Evolutionary conservation across 2,329 filamentous ascomycete genomes (phyloP).

Genomic region (Aspergillus aculeatus): DNA sequence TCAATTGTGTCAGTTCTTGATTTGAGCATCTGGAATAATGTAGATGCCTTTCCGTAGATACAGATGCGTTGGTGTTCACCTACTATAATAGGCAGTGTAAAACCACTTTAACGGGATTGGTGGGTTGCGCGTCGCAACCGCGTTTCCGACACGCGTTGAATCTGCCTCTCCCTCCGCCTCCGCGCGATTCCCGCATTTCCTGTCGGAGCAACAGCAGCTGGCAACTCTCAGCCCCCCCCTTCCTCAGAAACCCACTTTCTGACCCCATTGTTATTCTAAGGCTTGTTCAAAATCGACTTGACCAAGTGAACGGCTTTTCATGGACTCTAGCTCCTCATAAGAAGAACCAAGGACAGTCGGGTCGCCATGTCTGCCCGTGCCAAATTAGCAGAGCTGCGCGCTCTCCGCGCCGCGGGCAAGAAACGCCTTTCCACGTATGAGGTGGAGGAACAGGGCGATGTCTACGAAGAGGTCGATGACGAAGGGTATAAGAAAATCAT

Average conservation of each 20-base stretch:
- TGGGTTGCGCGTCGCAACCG: slow-evolving; percentile 24
- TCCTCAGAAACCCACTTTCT: slow-evolving; percentile 11
- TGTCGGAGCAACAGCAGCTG: slow-evolving; percentile 3
- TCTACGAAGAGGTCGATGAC: slow-evolving; percentile 97
- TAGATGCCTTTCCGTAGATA: no score
- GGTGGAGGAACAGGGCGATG: slow-evolving; percentile 74
- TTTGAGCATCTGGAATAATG: no score
- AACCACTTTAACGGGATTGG: slow-evolving; percentile 25
- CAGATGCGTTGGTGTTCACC: neutral
- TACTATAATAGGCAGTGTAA: slow-evolving; percentile 4
- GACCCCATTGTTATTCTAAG: neutral
- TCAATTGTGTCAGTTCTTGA: no score
- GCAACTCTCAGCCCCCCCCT: slow-evolving; percentile 10
- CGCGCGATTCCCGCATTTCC: slow-evolving; percentile 13
- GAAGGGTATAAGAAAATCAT: slow-evolving; percentile 97
- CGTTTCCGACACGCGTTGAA: slow-evolving; percentile 21
- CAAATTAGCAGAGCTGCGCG: slow-evolving; percentile 69
- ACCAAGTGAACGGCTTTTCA: neutral
- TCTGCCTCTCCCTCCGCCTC: slow-evolving; percentile 10
- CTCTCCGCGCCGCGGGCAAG: slow-evolving; percentile 83
- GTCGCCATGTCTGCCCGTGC: slow-evolving; percentile 36
- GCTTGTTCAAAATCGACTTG: neutral
- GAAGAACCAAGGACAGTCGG: neutral
- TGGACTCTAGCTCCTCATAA: slow-evolving; percentile 5
- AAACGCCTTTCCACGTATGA: slow-evolving; percentile 86